Evolutionary conservation across 306 rosid species (phyloP).

Genomic region (Cucumis sativus): Cucumber_9930_V3 NC_026659.2:24473501-24474000

Average conservation of each 20-base stretch:
- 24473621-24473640: neutral
- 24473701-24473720: neutral
- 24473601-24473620: neutral
- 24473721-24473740: neutral
- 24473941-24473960: neutral
- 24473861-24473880: neutral
- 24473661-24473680: neutral
- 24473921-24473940: neutral
- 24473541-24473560: neutral
- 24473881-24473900: neutral
- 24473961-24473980: neutral
- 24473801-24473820: neutral
- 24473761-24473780: neutral
- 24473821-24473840: neutral
- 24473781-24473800: neutral
- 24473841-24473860: neutral
- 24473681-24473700: neutral
- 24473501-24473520: neutral
- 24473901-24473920: neutral
- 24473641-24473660: neutral
- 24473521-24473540: neutral
- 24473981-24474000: neutral
- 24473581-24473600: neutral
- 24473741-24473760: neutral
- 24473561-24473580: neutral